Evolutionary conservation across 75 land plant species (phyloP), one percentile per base, ranked within the genome.

Genomic region (Selaginella moellendorffii): DNA sequence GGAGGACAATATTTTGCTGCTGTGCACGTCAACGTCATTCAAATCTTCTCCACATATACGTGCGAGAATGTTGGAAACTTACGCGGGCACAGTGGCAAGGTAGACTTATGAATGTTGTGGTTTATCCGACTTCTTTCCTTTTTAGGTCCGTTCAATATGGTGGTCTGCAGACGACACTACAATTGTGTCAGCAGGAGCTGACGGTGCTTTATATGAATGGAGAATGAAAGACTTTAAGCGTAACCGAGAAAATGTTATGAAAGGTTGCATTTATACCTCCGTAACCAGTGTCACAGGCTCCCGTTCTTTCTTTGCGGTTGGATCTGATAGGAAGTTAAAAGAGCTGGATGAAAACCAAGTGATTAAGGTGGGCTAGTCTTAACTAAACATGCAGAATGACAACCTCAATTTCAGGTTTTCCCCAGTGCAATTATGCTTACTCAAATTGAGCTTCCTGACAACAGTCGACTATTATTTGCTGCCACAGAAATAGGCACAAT

Each of bases 151-250:
- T 1, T 24, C 56, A 31, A 46, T 75, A 26, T 65, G 74, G 31
- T 75, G 77, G 77, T 75, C 77, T 1, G 27, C 52, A 30, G 77
- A 75, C 65, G 77, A 75, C 53, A 60, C 59, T 1, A 27, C 2
- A 20, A 52, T 75, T 9, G 65, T 69, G 2, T 69, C 72, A 12
- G 77, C 77, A 46, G 77, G 77, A n/a, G 20, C 67, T 2, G 77
- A 75, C 61, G 77, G 77, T 2, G 73, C 77, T 0, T 58, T 75
- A n/a, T 75, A 75, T 61, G 77, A 75, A 29, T 75, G 77, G 77
- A 60, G 65, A 52, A n/a, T 75, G 17, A 69, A 66, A 65, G 63
- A 61, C 30, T 65, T 71, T 21, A 75, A 75, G 21, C 73, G 77
- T 0, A 52, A 51, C 30, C 67, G 77, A 30, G 77, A 75, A 59